phyloP scores from a whole-genome alignment of 2,329 filamentous ascomycete species.

The Exophiala lecanii-corni region DNA sequence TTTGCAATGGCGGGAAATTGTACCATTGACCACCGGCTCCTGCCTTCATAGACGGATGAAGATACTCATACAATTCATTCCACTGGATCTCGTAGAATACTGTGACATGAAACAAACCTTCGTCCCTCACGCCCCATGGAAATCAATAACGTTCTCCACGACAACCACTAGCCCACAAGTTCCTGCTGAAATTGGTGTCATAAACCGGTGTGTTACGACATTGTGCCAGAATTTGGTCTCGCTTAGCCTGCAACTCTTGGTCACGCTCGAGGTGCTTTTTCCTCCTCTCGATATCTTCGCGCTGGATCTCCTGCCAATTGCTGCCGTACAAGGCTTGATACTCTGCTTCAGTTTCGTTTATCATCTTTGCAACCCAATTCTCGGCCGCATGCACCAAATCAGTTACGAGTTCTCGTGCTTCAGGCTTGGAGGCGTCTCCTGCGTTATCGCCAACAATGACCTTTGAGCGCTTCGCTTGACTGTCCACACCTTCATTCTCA shows the following conservation, averaged over 20 bases:
- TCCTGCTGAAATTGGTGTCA: not conserved
- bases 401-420: not conserved
- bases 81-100: no score
- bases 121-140: no score
- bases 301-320: slow-evolving; percentile 26
- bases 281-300: slow-evolving; percentile 24
- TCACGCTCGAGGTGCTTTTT: not conserved
- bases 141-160: not conserved
- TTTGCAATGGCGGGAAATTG: no score
- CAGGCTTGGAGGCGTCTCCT: not conserved
- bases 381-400: not conserved
- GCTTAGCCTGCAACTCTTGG: not conserved
- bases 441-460: not conserved
- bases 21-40: no score
- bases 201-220: not conserved
- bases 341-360: not conserved
- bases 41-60: no score
- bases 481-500: slow-evolving; percentile 6
- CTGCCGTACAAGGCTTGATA: slow-evolving; percentile 32
- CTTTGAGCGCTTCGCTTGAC: not conserved
- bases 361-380: slow-evolving; percentile 1
- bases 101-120: no score
- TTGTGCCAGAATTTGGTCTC: not conserved
- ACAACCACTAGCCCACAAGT: not conserved
- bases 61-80: no score